A percentile compares a stretch with the other conserved stretches of the same genome.
Evolutionary conservation across 345 rosid species (phyloP).

Genomic region (Eucalyptus pauciflora): DNA sequence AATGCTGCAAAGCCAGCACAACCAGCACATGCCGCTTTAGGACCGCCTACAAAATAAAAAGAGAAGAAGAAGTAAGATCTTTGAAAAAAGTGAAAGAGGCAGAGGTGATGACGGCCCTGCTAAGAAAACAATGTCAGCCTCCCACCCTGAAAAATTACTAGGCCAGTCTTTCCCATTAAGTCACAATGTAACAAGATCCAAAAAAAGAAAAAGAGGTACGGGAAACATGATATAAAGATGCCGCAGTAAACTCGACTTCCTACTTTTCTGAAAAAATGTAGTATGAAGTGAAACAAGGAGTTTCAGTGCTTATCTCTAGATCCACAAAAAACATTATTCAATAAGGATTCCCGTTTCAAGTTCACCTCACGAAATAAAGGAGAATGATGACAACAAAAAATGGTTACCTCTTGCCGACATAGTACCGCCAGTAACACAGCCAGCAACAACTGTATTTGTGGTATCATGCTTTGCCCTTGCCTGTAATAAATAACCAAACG

Average conservation of each 20-base stretch:
- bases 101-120: neutral
- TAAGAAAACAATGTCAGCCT: neutral
- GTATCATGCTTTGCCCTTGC: conserved; percentile 85
- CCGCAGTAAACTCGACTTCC: neutral
- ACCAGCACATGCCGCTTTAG: conserved; percentile 80
- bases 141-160: neutral
- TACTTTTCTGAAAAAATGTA: neutral
- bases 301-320: neutral
- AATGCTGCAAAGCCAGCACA: conserved; percentile 95
- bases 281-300: neutral
- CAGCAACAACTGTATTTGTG: conserved; percentile 73
- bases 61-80: neutral
- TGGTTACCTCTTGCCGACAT: conserved; percentile 73
- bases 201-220: neutral
- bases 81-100: neutral
- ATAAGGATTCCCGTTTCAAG: neutral
- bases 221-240: neutral
- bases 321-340: neutral
- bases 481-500: conserved; percentile 6
- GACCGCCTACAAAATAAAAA: conserved; percentile 44
- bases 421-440: conserved; percentile 88
- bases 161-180: neutral
- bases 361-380: neutral
- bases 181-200: neutral
- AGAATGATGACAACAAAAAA: neutral